Evolutionary conservation across 495 filamentous ascomycete species (phyloP), one percentile per base, ranked within the genome.

Genomic region (Umbilicaria muhlenbergii): DNA sequence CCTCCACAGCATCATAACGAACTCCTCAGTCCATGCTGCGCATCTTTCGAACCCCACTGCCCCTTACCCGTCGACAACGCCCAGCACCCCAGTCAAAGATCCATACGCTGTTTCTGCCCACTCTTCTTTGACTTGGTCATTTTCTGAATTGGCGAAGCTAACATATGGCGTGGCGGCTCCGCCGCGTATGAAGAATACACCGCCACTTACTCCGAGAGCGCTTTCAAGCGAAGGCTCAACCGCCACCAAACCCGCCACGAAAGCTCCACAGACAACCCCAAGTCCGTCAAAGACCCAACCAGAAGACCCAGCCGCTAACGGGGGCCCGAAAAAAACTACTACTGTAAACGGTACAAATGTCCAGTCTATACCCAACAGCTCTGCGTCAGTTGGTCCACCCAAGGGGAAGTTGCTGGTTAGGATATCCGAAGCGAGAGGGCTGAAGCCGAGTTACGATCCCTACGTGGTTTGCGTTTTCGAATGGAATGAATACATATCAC

Each of bases 401-500:
- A 91, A 83, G 57, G 91, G 91, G 19, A 94, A 94, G 59, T 69
- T 98, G 15, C 81, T 81, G 28, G 83, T 98, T 43, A 84, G 80
- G 48, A 88, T 98, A 28, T 66, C 75, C 43, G 84, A 93, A 61
- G 91, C 80, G 31, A 73, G 83, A 52, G 85, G 83, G 3, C 62
- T 98, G 19, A 72, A 80, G 41, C 83, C 78, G 11, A 86, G 86
- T 56, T 72, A 75, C 34, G 81, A 94, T 53, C 91, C 91, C 2
- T 98, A 96, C 55, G 86, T 94, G 16, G 87, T 98, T 12, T 94
- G 86, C 35, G 88, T 93, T 18, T 98, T 95, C 53, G 91, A 98
- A 57, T 84, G 84, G 60, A 91, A 88, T 53, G 92, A 98, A 57
- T 81, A 88, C 51, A 94, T 98, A 40, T 95, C 91, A 10, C 82